A percentile compares a stretch with the other conserved stretches of the same genome.
Conservation (phyloP, 192 early-diverging fungal species). For the Geranomyces michiganensis region DNA sequence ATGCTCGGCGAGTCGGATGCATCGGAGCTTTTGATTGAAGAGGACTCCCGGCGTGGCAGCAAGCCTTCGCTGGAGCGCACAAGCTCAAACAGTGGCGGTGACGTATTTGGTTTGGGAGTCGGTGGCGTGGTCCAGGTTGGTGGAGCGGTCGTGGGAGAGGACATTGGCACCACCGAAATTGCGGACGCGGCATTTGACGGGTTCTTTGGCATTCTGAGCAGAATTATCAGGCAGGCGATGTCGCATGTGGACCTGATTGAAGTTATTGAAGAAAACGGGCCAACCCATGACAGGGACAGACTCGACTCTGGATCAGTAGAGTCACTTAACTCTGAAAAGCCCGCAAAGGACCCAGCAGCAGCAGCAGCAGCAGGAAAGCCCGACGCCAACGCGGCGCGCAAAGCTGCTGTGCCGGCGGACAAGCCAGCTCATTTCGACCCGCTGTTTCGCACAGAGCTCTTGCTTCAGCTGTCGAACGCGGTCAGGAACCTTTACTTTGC, state of each 20-base stretch:
- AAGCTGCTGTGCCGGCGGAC: neutral
- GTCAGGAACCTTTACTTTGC: constrained; percentile 47
- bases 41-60: constrained; percentile 5
- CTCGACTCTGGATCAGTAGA: constrained; percentile 20
- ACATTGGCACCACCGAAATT: constrained; percentile 51
- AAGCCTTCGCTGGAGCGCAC: constrained; percentile 10
- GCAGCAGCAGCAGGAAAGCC: neutral
- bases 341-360: constrained; percentile 8
- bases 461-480: constrained; percentile 34
- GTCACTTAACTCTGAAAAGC: neutral
- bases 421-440: constrained; percentile 30
- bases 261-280: constrained; percentile 44
- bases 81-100: constrained; percentile 5
- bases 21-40: constrained; percentile 27
- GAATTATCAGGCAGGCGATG: constrained; percentile 34
- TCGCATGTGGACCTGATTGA: constrained; percentile 34
- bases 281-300: neutral
- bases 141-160: constrained; percentile 52
- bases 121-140: constrained; percentile 55
- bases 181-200: constrained; percentile 53
- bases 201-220: constrained; percentile 49
- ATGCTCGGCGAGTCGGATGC: constrained; percentile 29
- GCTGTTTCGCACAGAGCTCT: constrained; percentile 54
- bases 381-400: neutral
- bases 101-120: constrained; percentile 17